A percentile compares a stretch with the other conserved stretches of the same genome.
Conservation (phyloP, 2,329 filamentous ascomycete species). For the Hymenoscyphus salicellus region DNA sequence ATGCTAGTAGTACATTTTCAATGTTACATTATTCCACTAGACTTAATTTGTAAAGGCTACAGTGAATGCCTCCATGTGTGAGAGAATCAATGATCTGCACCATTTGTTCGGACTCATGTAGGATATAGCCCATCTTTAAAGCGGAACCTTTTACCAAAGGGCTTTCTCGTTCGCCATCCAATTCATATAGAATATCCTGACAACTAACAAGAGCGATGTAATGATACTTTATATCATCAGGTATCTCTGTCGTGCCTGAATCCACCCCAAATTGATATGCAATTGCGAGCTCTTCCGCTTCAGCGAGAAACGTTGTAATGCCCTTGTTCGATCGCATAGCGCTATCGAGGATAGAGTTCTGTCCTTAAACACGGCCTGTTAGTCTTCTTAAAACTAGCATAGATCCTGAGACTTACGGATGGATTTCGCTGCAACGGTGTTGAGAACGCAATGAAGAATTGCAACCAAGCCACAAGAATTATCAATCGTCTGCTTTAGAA, state of each 20-base stretch:
- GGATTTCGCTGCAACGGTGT: constrained; percentile 2
- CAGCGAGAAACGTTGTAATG: constrained; percentile 12
- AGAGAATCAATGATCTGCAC: neutral
- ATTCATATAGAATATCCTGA: constrained; percentile 3
- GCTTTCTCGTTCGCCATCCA: neutral
- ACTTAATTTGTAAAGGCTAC: neutral
- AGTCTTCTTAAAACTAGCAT: neutral
- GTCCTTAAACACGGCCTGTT: neutral
- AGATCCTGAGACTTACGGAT: constrained; percentile 6
- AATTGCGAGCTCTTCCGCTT: constrained; percentile 8
- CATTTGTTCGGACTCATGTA: neutral
- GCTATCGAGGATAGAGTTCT: neutral
- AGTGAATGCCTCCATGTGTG: neutral
- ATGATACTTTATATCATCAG: constrained; percentile 4
- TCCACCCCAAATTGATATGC: constrained; percentile 7
- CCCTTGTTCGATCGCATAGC: constrained; percentile 8
- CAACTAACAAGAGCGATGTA: constrained; percentile 3
- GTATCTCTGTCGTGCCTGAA: constrained; percentile 8
- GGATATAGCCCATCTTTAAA: neutral
- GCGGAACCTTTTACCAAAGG: constrained; percentile 1
- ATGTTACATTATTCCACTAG: neutral
- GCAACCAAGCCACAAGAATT: constrained; percentile 12
- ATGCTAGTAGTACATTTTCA: neutral
- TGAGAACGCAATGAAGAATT: constrained; percentile 12
- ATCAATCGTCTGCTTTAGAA: constrained; percentile 11